phyloP scores from a whole-genome alignment of 768 basidiomycete genomes.

The Postia placenta region DNA sequence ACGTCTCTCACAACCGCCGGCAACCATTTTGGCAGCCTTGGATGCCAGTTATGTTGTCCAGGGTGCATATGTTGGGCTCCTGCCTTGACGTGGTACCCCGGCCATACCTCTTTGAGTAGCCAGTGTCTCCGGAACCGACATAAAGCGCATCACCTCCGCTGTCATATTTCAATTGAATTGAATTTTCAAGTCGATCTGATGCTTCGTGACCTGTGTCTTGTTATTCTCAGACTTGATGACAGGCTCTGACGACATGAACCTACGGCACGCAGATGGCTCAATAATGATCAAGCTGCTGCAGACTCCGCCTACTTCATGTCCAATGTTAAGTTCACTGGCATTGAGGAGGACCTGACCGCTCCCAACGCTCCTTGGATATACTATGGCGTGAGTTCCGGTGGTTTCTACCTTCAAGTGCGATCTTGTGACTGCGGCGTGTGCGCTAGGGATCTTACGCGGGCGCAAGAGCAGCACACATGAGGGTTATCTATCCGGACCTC shows the following conservation, averaged over 20 bases:
- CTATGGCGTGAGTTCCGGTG: slow-evolving; percentile 73
- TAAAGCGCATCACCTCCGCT: no score
- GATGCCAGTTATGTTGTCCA: no score
- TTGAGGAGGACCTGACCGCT: slow-evolving; percentile 66
- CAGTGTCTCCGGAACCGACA: no score
- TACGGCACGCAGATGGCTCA: slow-evolving; percentile 59
- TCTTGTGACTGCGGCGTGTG: background rate
- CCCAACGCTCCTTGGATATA: slow-evolving; percentile 84
- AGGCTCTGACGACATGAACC: no score
- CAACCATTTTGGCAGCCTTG: no score
- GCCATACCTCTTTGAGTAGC: no score
- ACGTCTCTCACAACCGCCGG: no score
- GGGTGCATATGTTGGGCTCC: no score
- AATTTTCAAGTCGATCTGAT: no score
- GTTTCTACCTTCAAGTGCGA: background rate
- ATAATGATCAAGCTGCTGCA: slow-evolving; percentile 82
- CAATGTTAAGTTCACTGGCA: slow-evolving; percentile 66
- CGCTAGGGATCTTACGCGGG: slow-evolving; percentile 83
- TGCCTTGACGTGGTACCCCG: no score
- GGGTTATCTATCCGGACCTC: slow-evolving; percentile 79
- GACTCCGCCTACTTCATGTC: slow-evolving; percentile 93
- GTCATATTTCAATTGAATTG: no score
- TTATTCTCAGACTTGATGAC: background rate
- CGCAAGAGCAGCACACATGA: slow-evolving; percentile 90
- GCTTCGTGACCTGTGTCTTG: no score